These are phyloP conservation scores for Cajanus cajan DNA, from an alignment of 306 rosid genomes.

Conservation along the genomic window DNA sequence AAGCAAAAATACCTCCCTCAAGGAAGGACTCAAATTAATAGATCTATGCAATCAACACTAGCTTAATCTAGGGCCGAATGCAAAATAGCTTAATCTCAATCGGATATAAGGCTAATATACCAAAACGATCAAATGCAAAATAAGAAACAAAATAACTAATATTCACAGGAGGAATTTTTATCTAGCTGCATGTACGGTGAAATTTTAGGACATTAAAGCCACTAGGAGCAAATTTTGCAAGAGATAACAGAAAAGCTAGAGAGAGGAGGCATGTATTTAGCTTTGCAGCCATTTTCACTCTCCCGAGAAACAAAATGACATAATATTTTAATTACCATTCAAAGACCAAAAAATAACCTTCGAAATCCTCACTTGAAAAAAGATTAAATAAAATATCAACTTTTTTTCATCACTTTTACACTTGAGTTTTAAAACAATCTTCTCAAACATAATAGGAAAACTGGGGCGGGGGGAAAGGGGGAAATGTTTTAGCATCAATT, in stretches of 20 bases:
- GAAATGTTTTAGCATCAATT: neutral
- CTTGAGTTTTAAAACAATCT: neutral
- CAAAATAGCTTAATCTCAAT: neutral
- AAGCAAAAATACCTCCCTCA: neutral
- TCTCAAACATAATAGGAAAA: neutral
- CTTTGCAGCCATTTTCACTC: neutral
- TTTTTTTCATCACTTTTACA: neutral
- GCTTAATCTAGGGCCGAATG: neutral
- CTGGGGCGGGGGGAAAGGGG: neutral
- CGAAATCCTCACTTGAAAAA: neutral
- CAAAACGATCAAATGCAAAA: neutral
- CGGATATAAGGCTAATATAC: neutral
- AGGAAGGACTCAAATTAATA: neutral
- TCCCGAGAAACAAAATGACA: neutral
- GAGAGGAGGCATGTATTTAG: neutral
- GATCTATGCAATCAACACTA: neutral
- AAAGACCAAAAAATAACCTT: neutral
- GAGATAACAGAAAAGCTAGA: neutral
- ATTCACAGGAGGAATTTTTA: neutral
- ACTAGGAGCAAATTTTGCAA: neutral
- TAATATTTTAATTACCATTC: neutral
- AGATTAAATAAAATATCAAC: neutral
- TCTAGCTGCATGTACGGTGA: neutral
- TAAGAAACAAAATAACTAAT: neutral
- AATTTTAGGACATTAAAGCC: slow-evolving; percentile 1